These are phyloP conservation scores for Trichoderma hamatum DNA, from an alignment of 2,329 filamentous ascomycete genomes.

Conservation along the genomic window DNA sequence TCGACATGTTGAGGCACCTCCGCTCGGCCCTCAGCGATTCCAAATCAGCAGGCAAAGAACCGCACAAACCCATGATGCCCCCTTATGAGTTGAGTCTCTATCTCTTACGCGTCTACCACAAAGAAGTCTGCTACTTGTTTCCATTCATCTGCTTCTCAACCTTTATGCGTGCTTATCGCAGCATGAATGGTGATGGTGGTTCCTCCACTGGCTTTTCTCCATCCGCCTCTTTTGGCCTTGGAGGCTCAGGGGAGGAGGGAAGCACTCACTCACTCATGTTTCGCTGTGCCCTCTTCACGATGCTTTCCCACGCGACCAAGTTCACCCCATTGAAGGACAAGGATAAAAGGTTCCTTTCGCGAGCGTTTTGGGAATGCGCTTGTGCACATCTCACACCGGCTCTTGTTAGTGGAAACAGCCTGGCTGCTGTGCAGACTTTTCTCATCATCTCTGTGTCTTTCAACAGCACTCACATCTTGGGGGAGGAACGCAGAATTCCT, in stretches of 20 bases:
- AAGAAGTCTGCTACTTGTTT: slow-evolving; percentile 47
- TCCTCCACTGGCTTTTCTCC: background rate
- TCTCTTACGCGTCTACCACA: slow-evolving; percentile 44
- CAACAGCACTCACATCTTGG: slow-evolving; percentile 45
- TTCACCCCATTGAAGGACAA: slow-evolving; percentile 41
- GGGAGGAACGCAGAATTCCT: slow-evolving; percentile 47
- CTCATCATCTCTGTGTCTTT: slow-evolving; percentile 45
- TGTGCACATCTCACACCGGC: slow-evolving; percentile 39
- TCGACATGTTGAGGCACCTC: background rate
- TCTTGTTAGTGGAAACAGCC: slow-evolving; percentile 41
- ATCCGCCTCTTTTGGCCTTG: slow-evolving; percentile 39
- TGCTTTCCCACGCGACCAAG: slow-evolving; percentile 47
- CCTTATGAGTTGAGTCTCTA: slow-evolving; percentile 47
- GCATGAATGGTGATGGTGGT: slow-evolving; percentile 40
- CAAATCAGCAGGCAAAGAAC: background rate
- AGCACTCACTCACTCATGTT: slow-evolving; percentile 44
- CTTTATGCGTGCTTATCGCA: slow-evolving; percentile 46
- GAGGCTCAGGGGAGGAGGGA: slow-evolving; percentile 30
- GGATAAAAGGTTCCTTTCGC: slow-evolving; percentile 31
- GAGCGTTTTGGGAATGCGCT: slow-evolving; percentile 40
- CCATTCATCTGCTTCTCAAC: slow-evolving; percentile 47
- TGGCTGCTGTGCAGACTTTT: slow-evolving; percentile 47
- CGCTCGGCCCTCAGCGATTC: background rate
- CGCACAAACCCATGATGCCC: slow-evolving; percentile 37
- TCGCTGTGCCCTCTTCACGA: slow-evolving; percentile 46